phyloP scores from a whole-genome alignment of 176 grass and related monocot species.

The Neostapfia colusana region DNA sequence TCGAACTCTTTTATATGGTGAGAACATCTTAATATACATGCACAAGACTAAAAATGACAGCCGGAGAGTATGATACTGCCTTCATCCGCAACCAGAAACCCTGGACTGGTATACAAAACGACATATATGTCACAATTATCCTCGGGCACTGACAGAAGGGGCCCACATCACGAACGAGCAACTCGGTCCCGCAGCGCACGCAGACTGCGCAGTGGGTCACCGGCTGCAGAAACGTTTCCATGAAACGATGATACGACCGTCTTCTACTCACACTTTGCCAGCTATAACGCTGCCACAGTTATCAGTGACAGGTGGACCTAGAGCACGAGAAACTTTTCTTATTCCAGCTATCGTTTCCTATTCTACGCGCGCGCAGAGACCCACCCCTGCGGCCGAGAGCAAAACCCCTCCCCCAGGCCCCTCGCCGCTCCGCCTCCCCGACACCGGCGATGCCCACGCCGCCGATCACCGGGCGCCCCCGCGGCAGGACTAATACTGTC shows the following conservation, averaged over 20 bases:
- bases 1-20: neutral
- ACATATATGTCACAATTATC: neutral
- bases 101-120: neutral
- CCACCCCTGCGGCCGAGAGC: neutral
- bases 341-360: constrained; percentile 7
- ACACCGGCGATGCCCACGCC: neutral
- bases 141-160: neutral
- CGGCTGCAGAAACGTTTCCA: neutral
- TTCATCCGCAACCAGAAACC: no score
- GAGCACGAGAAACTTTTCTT: neutral
- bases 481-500: neutral
- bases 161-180: neutral
- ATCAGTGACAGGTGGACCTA: neutral
- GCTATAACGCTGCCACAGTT: neutral
- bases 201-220: neutral
- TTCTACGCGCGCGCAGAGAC: neutral
- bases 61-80: no score
- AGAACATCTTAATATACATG: neutral
- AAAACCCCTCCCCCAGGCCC: constrained; percentile 1
- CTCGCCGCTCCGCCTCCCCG: neutral
- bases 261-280: neutral
- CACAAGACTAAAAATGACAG: neutral
- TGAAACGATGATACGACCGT: neutral
- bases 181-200: neutral
- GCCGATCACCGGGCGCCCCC: neutral